A percentile compares a stretch with the other conserved stretches of the same genome.
phyloP scores from a whole-genome alignment of 768 basidiomycete genomes.

The Termitomyces sp. region DNA sequence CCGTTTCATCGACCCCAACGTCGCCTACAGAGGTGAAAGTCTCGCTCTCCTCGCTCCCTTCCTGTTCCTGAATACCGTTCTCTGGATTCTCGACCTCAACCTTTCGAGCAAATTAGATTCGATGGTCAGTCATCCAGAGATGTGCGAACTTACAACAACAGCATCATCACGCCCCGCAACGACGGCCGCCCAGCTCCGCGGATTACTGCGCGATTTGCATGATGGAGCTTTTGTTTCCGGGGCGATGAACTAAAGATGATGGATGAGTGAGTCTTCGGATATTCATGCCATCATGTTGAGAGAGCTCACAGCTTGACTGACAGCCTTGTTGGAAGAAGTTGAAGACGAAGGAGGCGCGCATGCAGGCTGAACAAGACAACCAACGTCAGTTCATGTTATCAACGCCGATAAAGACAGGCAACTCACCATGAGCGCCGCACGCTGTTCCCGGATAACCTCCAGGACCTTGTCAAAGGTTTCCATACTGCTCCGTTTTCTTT shows the following conservation, averaged over 20 bases:
- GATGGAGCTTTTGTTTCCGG: background rate
- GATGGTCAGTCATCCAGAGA: background rate
- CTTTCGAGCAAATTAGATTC: no score
- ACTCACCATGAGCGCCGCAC: background rate
- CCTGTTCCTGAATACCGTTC: no score
- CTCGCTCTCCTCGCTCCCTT: no score
- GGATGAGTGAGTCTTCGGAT: background rate
- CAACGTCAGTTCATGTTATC: background rate
- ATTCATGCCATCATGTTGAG: background rate
- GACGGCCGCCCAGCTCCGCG: background rate
- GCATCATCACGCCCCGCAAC: background rate
- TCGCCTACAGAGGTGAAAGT: no score
- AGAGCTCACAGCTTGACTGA: background rate
- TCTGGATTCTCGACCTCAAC: no score
- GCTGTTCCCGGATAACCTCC: background rate
- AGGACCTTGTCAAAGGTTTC: background rate
- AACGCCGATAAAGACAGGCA: background rate
- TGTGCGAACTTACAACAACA: background rate
- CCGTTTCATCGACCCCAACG: no score
- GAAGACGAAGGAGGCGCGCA: background rate
- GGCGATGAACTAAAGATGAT: background rate
- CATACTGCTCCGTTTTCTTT: background rate
- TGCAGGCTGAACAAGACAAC: background rate
- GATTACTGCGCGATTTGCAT: background rate
- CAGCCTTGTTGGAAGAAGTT: background rate